Evolutionary conservation across 2,329 filamentous ascomycete species (phyloP).

Genomic region (Ophiocordyceps unilateralis): DNA sequence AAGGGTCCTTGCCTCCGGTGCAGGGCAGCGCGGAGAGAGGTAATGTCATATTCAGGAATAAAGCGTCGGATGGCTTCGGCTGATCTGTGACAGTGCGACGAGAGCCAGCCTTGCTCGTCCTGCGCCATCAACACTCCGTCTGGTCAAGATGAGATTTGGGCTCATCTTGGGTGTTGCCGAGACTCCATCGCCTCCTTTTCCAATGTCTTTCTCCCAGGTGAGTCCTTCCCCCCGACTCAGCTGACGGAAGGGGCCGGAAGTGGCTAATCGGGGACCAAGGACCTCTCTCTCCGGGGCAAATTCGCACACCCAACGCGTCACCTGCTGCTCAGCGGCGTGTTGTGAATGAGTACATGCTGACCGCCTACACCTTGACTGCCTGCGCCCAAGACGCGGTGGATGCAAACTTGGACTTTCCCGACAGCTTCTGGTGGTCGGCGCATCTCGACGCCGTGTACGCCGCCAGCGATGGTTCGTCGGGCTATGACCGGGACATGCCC

Average conservation of each 20-base stretch:
- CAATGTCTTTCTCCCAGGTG: constrained; percentile 33
- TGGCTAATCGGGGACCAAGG: constrained; percentile 12
- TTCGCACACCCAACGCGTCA: constrained; percentile 31
- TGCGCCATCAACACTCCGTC: constrained; percentile 22
- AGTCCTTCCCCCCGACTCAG: constrained; percentile 2
- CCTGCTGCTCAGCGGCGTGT: constrained; percentile 29
- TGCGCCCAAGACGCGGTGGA: constrained; percentile 23
- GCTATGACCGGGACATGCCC: constrained; percentile 13
- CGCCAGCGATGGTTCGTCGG: constrained; percentile 4
- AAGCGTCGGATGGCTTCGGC: background rate
- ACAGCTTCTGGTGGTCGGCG: constrained; percentile 41
- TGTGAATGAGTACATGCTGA: constrained; percentile 34
- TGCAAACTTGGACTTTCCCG: constrained; percentile 32
- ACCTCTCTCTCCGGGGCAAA: constrained; percentile 28
- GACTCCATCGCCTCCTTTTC: constrained; percentile 27
- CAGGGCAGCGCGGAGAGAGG: constrained; percentile 25
- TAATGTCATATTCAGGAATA: constrained; percentile 11
- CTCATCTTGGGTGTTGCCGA: constrained; percentile 31
- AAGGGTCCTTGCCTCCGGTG: constrained; percentile 34
- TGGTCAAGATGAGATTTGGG: constrained; percentile 28
- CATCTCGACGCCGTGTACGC: constrained; percentile 20
- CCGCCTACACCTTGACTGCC: constrained; percentile 24
- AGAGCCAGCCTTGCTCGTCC: constrained; percentile 28
- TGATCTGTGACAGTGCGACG: constrained; percentile 26
- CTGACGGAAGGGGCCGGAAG: background rate